A percentile compares a stretch with the other conserved stretches of the same genome.
These are phyloP conservation scores for Cadophora sp. DNA, from an alignment of 2,329 filamentous ascomycete species.

Conservation along the genomic window DNA sequence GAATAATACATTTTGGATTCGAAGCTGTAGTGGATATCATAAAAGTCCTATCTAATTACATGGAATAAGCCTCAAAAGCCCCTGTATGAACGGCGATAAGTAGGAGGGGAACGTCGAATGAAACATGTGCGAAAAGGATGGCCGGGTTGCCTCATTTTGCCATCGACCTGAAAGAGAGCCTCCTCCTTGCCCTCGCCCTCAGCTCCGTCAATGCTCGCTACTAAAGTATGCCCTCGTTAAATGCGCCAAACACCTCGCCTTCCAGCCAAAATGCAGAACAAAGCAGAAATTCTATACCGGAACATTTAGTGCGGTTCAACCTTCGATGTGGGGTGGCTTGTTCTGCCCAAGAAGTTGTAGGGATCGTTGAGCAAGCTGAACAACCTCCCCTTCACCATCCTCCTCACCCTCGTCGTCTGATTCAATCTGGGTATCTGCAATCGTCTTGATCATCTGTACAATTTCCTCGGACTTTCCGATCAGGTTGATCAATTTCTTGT, in stretches of 20 bases:
- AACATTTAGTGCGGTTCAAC: conserved; percentile 52
- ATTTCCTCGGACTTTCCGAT: conserved; percentile 92
- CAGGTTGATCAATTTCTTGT: conserved; percentile 83
- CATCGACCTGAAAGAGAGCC: conserved; percentile 32
- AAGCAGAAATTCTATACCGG: conserved; percentile 41
- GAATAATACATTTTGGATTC: conserved; percentile 25
- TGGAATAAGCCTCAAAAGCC: conserved; percentile 40
- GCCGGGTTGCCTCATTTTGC: conserved; percentile 31
- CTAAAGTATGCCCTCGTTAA: conserved; percentile 40
- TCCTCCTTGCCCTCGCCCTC: conserved; percentile 32
- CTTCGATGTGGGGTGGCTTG: conserved; percentile 81
- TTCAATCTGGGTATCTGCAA: conserved; percentile 88
- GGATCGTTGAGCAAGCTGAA: conserved; percentile 88
- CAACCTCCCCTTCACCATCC: conserved; percentile 91
- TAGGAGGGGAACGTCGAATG: conserved; percentile 40
- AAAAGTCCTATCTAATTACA: conserved; percentile 48
- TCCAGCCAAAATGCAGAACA: conserved; percentile 44
- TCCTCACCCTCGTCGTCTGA: conserved; percentile 86
- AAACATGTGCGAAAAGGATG: conserved; percentile 34
- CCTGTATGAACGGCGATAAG: conserved; percentile 40
- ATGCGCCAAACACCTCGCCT: conserved; percentile 48
- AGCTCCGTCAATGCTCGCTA: conserved; percentile 47
- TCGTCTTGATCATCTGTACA: conserved; percentile 88
- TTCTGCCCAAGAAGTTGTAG: conserved; percentile 84
- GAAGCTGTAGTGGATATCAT: conserved; percentile 43